These are phyloP conservation scores for Punica granatum DNA, from an alignment of 345 rosid genomes.

Conservation along the genomic window DNA sequence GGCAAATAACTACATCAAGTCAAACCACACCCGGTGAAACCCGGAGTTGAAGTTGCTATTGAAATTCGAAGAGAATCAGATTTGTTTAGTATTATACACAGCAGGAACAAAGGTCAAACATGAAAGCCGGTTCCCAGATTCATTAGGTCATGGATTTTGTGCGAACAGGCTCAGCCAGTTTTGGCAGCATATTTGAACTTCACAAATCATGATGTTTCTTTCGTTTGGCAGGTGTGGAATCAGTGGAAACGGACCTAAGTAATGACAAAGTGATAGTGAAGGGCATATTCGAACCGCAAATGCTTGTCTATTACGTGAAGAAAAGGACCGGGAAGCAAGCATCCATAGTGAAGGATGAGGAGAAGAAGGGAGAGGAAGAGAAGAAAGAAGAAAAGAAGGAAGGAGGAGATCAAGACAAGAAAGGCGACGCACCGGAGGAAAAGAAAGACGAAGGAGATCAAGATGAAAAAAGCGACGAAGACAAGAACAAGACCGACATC, in stretches of 20 bases:
- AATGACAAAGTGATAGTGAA: slow-evolving; percentile 40
- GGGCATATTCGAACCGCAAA: slow-evolving; percentile 44
- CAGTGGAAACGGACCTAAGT: slow-evolving; percentile 43
- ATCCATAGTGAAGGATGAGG: slow-evolving; percentile 41
- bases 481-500: slow-evolving; percentile 23
- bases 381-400: slow-evolving; percentile 23
- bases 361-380: slow-evolving; percentile 34
- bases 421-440: slow-evolving; percentile 14
- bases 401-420: slow-evolving; percentile 13
- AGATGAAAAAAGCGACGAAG: slow-evolving; percentile 12
- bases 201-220: background rate
- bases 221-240: slow-evolving; percentile 39
- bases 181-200: too few species aligned
- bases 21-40: too few species aligned
- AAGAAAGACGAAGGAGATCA: slow-evolving; percentile 16
- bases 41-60: too few species aligned
- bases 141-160: too few species aligned
- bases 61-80: too few species aligned
- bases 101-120: too few species aligned
- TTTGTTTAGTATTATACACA: too few species aligned
- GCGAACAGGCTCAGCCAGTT: too few species aligned
- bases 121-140: too few species aligned
- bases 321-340: slow-evolving; percentile 53
- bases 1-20: too few species aligned
- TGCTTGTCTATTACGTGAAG: slow-evolving; percentile 35